Percentiles rank a stretch among this genome's conserved stretches.
These are phyloP conservation scores for Heliamphora pulchella DNA, from an alignment of 179 eudicot genomes.

Conservation along the genomic window DNA sequence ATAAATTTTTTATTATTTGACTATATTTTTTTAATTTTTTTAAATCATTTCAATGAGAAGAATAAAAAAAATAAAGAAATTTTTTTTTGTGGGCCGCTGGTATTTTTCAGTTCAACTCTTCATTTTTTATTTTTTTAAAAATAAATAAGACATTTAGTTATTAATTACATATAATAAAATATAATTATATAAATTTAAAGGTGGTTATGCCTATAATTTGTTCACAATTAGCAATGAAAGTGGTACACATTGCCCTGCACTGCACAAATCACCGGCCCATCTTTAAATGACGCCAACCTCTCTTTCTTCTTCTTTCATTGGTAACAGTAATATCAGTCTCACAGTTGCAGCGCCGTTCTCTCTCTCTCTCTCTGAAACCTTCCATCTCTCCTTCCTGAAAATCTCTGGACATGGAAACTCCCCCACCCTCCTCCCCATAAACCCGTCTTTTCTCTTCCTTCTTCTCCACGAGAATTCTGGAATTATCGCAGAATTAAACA, in stretches of 20 bases:
- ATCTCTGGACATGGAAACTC: neutral
- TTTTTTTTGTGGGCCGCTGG: too few species aligned
- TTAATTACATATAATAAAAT: too few species aligned
- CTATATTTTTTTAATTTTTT: too few species aligned
- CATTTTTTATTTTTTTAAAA: too few species aligned
- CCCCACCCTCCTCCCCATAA: neutral
- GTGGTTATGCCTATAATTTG: neutral
- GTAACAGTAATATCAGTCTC: slow-evolving; percentile 10
- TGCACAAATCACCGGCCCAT: slow-evolving; percentile 6
- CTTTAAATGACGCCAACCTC: slow-evolving; percentile 19
- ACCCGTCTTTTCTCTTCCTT: neutral
- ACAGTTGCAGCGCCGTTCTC: slow-evolving; percentile 15
- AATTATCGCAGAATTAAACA: neutral
- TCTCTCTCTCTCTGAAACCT: neutral
- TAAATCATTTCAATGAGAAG: too few species aligned
- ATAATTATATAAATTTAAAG: too few species aligned
- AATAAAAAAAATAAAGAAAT: too few species aligned
- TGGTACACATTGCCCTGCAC: neutral
- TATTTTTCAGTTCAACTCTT: too few species aligned
- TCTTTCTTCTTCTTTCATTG: slow-evolving; percentile 14
- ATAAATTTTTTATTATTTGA: too few species aligned
- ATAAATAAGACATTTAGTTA: too few species aligned
- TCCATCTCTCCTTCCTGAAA: neutral
- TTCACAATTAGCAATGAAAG: neutral
- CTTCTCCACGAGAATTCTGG: neutral